phyloP scores from a whole-genome alignment of 805 yeast genomes.

The Candida tibetensis region DNA sequence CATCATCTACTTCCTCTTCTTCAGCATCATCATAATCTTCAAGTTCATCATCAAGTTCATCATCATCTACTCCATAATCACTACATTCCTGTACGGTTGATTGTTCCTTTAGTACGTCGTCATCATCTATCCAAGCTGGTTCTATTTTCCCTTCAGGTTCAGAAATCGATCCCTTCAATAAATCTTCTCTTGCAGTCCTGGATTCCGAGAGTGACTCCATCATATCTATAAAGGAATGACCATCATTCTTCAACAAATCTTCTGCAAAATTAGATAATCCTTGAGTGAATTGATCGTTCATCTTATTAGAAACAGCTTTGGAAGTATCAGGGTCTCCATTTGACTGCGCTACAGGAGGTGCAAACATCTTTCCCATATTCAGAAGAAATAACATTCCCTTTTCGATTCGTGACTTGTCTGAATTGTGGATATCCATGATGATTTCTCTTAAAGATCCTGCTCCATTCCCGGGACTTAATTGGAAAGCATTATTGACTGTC shows the following conservation, averaged over 20 bases:
- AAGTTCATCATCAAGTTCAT: slow-evolving; percentile 26
- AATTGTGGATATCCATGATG: slow-evolving; percentile 22
- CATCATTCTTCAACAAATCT: slow-evolving; percentile 72
- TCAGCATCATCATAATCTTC: slow-evolving; percentile 20
- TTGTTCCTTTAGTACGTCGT: neutral
- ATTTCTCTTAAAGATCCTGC: slow-evolving; percentile 26
- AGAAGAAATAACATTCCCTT: slow-evolving; percentile 23
- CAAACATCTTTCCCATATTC: slow-evolving; percentile 21
- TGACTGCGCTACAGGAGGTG: slow-evolving; percentile 6
- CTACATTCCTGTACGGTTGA: neutral
- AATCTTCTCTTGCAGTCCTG: slow-evolving; percentile 30
- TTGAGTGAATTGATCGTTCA: slow-evolving; percentile 21
- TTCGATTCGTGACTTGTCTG: slow-evolving; percentile 25
- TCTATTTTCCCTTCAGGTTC: slow-evolving; percentile 4
- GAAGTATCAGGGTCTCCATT: slow-evolving; percentile 6
- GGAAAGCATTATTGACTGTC: slow-evolving; percentile 8
- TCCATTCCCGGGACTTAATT: slow-evolving; percentile 22
- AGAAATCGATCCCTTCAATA: slow-evolving; percentile 14
- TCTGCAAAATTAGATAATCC: slow-evolving; percentile 57
- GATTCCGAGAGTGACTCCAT: slow-evolving; percentile 72
- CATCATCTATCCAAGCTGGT: slow-evolving; percentile 21
- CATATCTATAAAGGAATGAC: slow-evolving; percentile 73
- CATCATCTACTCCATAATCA: slow-evolving; percentile 23
- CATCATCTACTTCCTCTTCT: slow-evolving; percentile 6
- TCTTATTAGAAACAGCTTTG: slow-evolving; percentile 9